Percentiles rank a stretch among this genome's conserved stretches.
phyloP scores from a whole-genome alignment of 2,329 filamentous ascomycete genomes.

The Pseudohalonectria lignicola region DNA sequence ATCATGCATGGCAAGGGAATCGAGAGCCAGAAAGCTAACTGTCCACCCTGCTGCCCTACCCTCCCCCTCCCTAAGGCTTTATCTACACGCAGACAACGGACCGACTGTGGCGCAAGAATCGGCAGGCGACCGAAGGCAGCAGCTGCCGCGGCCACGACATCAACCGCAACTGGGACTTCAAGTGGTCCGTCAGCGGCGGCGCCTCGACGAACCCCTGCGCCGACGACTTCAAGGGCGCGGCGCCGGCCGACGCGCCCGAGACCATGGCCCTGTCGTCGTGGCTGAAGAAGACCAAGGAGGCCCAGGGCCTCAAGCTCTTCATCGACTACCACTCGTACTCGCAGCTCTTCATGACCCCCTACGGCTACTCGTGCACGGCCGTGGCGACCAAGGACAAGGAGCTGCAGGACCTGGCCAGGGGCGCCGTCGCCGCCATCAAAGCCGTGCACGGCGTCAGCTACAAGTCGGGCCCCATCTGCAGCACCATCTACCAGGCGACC shows the following conservation, averaged over 20 bases:
- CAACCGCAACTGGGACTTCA: constrained; percentile 38
- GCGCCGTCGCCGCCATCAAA: constrained; percentile 38
- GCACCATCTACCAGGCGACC: constrained; percentile 47
- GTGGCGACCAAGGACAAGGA: constrained; percentile 32
- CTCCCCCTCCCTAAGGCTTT: too few relatives aligned
- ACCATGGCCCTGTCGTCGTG: constrained; percentile 32
- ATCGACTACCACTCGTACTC: constrained; percentile 57
- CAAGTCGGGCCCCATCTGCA: constrained; percentile 41
- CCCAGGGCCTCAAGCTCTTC: constrained; percentile 45
- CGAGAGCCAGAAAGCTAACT: background rate
- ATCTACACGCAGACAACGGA: constrained; percentile 44
- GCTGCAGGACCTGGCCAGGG: constrained; percentile 35
- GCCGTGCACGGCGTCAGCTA: constrained; percentile 26
- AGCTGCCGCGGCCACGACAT: constrained; percentile 47
- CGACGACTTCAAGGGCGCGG: constrained; percentile 26
- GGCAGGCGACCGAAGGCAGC: constrained; percentile 26
- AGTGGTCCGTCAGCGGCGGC: constrained; percentile 30
- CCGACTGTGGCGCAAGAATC: constrained; percentile 53
- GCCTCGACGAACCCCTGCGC: constrained; percentile 31
- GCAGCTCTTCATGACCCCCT: constrained; percentile 51
- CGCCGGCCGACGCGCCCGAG: constrained; percentile 35
- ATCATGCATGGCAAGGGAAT: too few relatives aligned
- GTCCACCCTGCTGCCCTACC: background rate
- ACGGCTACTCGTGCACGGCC: constrained; percentile 46
- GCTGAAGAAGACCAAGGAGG: constrained; percentile 17